Percentiles rank a stretch among this genome's conserved stretches.
phyloP scores from a whole-genome alignment of 1,284 basidiomycete genomes.

The Termitomyces sp. region DNA sequence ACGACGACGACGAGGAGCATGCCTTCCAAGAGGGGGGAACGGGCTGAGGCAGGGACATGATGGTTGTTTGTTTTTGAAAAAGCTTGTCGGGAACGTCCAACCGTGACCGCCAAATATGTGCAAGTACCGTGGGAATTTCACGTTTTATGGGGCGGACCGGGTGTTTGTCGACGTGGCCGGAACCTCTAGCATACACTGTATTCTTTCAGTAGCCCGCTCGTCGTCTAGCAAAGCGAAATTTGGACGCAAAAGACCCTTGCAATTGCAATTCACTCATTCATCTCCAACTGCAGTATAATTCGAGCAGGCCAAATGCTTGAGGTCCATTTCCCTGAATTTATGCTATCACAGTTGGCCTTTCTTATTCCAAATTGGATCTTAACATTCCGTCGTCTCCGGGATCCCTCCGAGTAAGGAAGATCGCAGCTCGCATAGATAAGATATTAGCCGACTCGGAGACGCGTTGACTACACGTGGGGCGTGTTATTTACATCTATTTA shows the following conservation, averaged over 20 bases:
- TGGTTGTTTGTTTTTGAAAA: conserved; percentile 23
- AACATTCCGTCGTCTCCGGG: background rate
- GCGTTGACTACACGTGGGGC: conserved; percentile 24
- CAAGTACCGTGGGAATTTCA: conserved; percentile 17
- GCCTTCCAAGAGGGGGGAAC: conserved; percentile 95
- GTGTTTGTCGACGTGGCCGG: conserved; percentile 3
- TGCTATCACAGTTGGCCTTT: no score
- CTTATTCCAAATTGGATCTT: no score
- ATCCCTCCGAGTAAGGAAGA: background rate
- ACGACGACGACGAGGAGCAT: conserved; percentile 22
- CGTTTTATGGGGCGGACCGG: conserved; percentile 18
- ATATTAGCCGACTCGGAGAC: conserved; percentile 15
- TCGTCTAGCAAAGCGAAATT: no score
- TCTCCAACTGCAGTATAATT: no score
- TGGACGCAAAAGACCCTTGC: no score
- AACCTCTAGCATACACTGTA: background rate
- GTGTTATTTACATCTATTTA: conserved; percentile 25
- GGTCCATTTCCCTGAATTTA: no score
- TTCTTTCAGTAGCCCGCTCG: background rate
- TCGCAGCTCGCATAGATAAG: background rate
- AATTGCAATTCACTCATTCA: no score
- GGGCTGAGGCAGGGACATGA: conserved; percentile 82
- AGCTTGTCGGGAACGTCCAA: conserved; percentile 8
- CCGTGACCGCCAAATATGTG: conserved; percentile 18
- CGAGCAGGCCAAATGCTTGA: background rate